Evolutionary conservation across 495 filamentous ascomycete genomes (phyloP).

Genomic region (Penicillium odoratum): DNA sequence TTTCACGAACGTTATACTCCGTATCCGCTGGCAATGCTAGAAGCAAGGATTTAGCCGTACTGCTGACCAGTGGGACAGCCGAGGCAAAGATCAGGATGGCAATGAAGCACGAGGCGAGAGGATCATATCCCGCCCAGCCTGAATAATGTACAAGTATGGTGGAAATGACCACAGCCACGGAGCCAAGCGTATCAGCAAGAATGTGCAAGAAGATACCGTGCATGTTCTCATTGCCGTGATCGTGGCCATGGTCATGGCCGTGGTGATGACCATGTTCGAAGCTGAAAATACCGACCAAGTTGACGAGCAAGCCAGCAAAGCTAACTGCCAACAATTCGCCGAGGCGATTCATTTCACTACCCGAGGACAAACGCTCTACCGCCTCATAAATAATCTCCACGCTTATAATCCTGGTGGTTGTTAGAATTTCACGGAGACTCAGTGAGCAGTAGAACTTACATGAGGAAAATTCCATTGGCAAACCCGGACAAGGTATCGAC

Average conservation of each 20-base stretch:
- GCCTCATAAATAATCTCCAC: conserved; percentile 97
- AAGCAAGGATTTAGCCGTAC: conserved; percentile 76
- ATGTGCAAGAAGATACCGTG: conserved; percentile 98
- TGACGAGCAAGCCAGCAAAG: conserved; percentile 79
- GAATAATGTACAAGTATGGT: conserved; percentile 83
- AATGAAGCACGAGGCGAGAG: conserved; percentile 89
- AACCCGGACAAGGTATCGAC: conserved; percentile 96
- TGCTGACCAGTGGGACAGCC: conserved; percentile 82
- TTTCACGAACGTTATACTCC: conserved; percentile 86
- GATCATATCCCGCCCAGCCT: conserved; percentile 94
- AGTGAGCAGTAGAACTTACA: conserved; percentile 53
- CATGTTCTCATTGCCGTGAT: conserved; percentile 96
- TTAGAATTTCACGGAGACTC: conserved; percentile 24
- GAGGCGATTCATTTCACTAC: conserved; percentile 77
- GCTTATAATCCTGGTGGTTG: conserved; percentile 72
- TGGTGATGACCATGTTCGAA: conserved; percentile 71
- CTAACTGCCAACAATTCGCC: conserved; percentile 87
- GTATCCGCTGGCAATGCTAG: conserved; percentile 81
- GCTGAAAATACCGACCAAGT: conserved; percentile 85
- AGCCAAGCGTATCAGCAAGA: conserved; percentile 91
- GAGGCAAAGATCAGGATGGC: conserved; percentile 88
- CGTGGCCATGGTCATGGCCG: conserved; percentile 65
- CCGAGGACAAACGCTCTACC: conserved; percentile 78
- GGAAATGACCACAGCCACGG: conserved; percentile 90
- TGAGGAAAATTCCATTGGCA: conserved; percentile 93